Evolutionary conservation across 345 rosid genomes (phyloP).

Genomic region (Gossypium rotundifolium): DNA sequence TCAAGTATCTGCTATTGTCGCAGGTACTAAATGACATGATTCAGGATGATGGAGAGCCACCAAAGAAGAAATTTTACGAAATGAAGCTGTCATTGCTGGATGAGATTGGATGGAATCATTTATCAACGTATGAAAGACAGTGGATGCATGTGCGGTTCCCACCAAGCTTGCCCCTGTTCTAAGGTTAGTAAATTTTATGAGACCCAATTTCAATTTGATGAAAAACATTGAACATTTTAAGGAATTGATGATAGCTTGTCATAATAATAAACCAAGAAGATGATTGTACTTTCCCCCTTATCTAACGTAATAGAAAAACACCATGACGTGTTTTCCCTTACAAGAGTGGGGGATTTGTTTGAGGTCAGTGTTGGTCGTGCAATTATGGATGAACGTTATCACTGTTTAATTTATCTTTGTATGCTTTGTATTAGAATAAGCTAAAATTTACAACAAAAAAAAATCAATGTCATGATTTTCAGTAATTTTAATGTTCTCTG

Average conservation of each 20-base stretch:
- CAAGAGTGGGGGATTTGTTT: too few relatives aligned
- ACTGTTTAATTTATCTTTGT: neutral
- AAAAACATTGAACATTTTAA: neutral
- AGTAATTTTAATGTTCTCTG: too few relatives aligned
- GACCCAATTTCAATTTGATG: neutral
- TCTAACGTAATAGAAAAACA: too few relatives aligned
- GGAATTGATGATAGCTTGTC: neutral
- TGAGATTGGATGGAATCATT: conserved; percentile 78
- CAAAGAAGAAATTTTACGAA: conserved; percentile 77
- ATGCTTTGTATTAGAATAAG: neutral
- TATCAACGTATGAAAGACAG: conserved; percentile 54
- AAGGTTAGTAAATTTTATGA: neutral
- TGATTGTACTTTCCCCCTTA: too few relatives aligned
- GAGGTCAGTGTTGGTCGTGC: too few relatives aligned
- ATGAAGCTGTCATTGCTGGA: conserved; percentile 70
- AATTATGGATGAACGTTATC: too few relatives aligned
- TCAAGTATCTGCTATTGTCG: neutral
- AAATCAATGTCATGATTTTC: too few relatives aligned
- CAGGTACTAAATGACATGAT: conserved; percentile 73
- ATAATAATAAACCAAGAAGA: neutral
- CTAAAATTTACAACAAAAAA: neutral
- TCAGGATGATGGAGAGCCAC: conserved; percentile 62
- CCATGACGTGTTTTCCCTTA: too few relatives aligned
- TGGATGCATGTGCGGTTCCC: conserved; percentile 97
- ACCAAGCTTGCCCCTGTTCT: conserved; percentile 52